phyloP scores from a whole-genome alignment of 2,329 filamentous ascomycete genomes.

The Neocatenulostroma microsporum region DNA sequence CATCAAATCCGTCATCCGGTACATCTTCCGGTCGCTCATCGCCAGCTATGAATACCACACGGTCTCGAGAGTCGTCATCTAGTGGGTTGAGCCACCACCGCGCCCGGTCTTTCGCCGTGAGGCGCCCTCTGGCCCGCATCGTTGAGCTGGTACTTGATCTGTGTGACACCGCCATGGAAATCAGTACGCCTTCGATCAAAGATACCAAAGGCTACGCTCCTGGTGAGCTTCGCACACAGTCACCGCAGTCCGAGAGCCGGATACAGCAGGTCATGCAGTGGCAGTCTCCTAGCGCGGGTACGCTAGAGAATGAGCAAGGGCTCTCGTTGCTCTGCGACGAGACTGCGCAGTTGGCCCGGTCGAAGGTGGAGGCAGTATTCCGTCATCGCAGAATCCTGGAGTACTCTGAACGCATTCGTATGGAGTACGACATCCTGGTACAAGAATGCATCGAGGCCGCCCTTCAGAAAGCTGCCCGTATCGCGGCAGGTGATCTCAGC shows the following conservation, averaged over 20 bases:
- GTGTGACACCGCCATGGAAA: constrained; percentile 90
- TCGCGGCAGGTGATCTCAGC: constrained; percentile 75
- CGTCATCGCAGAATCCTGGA: constrained; percentile 89
- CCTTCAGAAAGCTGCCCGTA: constrained; percentile 77
- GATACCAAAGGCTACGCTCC: constrained; percentile 60
- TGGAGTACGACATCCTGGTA: constrained; percentile 87
- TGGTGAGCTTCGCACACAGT: constrained; percentile 83
- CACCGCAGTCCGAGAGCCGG: constrained; percentile 88
- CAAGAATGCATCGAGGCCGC: constrained; percentile 94
- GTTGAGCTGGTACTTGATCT: constrained; percentile 91
- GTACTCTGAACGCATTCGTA: constrained; percentile 88
- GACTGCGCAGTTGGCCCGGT: constrained; percentile 72
- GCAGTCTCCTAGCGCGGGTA: constrained; percentile 89
- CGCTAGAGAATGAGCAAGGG: constrained; percentile 86
- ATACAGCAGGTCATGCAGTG: constrained; percentile 93
- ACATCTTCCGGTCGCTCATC: constrained; percentile 63
- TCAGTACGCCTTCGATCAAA: constrained; percentile 89
- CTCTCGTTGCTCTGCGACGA: constrained; percentile 81
- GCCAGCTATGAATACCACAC: constrained; percentile 56
- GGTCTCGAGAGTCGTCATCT: constrained; percentile 60
- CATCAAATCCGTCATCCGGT: constrained; percentile 59
- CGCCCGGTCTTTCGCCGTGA: constrained; percentile 81
- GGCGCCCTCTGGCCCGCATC: constrained; percentile 82
- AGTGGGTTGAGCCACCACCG: constrained; percentile 69
- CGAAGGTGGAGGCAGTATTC: constrained; percentile 88